These are phyloP conservation scores for Lindgomyces ingoldianus DNA, from an alignment of 495 filamentous ascomycete genomes.

Conservation along the genomic window DNA sequence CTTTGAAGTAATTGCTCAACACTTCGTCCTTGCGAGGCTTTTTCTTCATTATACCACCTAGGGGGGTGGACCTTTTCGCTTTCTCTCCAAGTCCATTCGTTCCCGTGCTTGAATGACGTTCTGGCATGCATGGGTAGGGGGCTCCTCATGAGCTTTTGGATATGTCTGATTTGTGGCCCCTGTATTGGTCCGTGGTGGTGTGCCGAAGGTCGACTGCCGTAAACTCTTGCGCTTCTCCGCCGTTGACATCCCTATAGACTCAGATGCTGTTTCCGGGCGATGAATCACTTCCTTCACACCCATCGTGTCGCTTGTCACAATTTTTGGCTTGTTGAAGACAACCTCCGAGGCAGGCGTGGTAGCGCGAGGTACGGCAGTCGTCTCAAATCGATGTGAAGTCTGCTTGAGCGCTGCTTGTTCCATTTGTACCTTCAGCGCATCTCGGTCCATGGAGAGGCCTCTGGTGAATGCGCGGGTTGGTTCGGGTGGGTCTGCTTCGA, in stretches of 20 bases:
- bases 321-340: neutral
- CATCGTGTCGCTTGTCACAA: conserved; percentile 3
- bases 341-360: neutral
- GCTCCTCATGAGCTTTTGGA: neutral
- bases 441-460: conserved; percentile 5
- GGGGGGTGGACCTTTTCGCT: conserved; percentile 16
- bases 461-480: neutral
- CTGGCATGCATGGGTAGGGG: neutral
- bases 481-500: neutral
- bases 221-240: conserved; percentile 4
- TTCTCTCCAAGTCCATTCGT: neutral
- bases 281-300: conserved; percentile 10
- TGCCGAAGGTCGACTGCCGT: neutral
- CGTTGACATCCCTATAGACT: neutral
- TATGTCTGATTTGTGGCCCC: neutral
- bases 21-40: conserved; percentile 16
- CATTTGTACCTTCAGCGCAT: conserved; percentile 6
- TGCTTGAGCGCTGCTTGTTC: conserved; percentile 9
- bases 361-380: neutral
- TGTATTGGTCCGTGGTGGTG: conserved; percentile 1
- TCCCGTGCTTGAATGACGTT: conserved; percentile 31
- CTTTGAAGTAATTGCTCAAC: conserved; percentile 20
- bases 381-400: conserved; percentile 16
- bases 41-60: neutral
- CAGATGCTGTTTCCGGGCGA: neutral